A percentile compares a stretch with the other conserved stretches of the same genome.
Conservation (phyloP, 1,139 yeast species). For the Pichia sp. region DNA sequence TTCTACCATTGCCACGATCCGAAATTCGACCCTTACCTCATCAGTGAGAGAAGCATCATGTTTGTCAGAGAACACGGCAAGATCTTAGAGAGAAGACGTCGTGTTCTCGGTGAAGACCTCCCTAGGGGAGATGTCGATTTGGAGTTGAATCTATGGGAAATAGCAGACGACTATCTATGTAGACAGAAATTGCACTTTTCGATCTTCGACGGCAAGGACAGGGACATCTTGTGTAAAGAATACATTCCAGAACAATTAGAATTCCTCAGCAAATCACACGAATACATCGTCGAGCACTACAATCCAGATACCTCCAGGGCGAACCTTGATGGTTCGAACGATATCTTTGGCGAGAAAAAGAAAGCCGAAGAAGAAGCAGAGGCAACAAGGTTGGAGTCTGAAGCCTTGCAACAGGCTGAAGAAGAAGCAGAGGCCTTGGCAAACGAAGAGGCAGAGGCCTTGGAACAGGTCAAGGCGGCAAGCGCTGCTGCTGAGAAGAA, state of each 20-base stretch:
- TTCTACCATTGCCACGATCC: slow-evolving; percentile 32
- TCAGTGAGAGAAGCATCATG: slow-evolving; percentile 21
- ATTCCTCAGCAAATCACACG: slow-evolving; percentile 17
- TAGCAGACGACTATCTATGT: slow-evolving; percentile 19
- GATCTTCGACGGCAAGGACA: slow-evolving; percentile 13
- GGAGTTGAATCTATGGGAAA: slow-evolving; percentile 27
- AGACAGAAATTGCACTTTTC: slow-evolving; percentile 10
- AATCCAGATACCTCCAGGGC: not conserved
- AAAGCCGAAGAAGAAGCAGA: not conserved
- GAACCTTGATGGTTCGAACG: slow-evolving; percentile 10
- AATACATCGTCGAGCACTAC: slow-evolving; percentile 4
- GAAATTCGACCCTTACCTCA: slow-evolving; percentile 28
- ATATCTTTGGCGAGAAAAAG: slow-evolving; percentile 4
- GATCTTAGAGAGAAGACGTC: slow-evolving; percentile 19
- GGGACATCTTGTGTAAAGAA: slow-evolving; percentile 14
- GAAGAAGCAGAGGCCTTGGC: not conserved
- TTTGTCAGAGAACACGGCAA: slow-evolving; percentile 14
- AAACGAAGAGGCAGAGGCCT: not conserved
- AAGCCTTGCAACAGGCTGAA: not conserved
- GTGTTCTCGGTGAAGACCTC: slow-evolving; percentile 24
- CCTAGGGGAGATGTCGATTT: slow-evolving; percentile 25
- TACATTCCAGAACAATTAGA: slow-evolving; percentile 17
- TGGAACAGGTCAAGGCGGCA: not conserved
- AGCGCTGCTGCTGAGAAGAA: not conserved
- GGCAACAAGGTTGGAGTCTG: not conserved